phyloP scores from a whole-genome alignment of 2,329 filamentous ascomycete species.

The Pseudopithomyces chartarum region DNA sequence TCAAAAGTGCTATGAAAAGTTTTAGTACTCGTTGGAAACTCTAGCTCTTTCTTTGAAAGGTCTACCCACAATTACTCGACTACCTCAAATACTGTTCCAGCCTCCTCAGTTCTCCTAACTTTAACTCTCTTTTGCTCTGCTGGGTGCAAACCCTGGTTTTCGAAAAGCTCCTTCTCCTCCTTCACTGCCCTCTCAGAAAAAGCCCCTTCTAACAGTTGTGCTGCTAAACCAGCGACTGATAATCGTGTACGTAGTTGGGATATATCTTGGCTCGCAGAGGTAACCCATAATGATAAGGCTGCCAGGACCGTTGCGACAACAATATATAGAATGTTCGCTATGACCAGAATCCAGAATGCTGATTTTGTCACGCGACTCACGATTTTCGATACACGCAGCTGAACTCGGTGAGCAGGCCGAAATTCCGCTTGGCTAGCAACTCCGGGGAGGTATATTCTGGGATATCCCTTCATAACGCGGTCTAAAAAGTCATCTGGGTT shows the following conservation, averaged over 20 bases:
- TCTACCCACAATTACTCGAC: background rate
- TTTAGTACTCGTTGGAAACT: too few relatives aligned
- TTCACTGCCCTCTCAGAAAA: background rate
- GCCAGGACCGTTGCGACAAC: background rate
- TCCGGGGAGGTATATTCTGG: too few relatives aligned
- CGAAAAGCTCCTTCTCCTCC: background rate
- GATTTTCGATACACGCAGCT: background rate
- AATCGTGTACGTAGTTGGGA: background rate
- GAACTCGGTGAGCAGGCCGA: background rate
- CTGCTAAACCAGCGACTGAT: background rate
- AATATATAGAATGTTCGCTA: background rate
- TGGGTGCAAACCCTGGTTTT: background rate
- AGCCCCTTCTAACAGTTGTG: constrained; percentile 1
- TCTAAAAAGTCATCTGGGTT: too few relatives aligned
- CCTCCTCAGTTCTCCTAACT: constrained; percentile 25
- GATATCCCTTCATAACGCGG: too few relatives aligned
- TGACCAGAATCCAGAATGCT: background rate
- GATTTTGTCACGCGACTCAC: background rate
- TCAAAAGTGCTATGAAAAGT: too few relatives aligned
- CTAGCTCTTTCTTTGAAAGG: too few relatives aligned
- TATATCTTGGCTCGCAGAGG: background rate
- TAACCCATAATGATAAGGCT: background rate
- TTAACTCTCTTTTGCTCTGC: constrained; percentile 13
- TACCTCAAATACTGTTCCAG: background rate
- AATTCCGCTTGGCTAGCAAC: background rate